Percentiles rank a stretch among this genome's conserved stretches.
Evolutionary conservation across 2,329 filamentous ascomycete genomes (phyloP).

Genomic region (Botrytis byssoidea): DNA sequence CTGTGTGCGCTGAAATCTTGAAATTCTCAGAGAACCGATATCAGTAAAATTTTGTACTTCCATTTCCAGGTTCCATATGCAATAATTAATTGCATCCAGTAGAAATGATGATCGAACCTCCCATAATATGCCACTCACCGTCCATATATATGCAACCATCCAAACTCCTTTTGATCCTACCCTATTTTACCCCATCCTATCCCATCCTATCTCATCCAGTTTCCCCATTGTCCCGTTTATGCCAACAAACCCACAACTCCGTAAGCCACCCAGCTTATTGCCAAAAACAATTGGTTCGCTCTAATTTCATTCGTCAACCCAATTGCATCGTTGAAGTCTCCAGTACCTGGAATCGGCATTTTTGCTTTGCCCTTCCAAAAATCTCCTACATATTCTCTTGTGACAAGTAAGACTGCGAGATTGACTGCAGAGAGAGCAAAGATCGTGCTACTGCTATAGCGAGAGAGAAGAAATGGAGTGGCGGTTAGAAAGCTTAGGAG

Average conservation of each 20-base stretch:
- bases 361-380: constrained; percentile 16
- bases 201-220: background rate
- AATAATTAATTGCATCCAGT: background rate
- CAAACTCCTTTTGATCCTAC: background rate
- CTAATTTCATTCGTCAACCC: constrained; percentile 10
- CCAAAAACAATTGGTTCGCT: background rate
- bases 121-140: background rate
- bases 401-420: background rate
- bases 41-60: background rate
- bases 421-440: background rate
- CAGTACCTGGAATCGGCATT: background rate
- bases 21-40: too few species aligned
- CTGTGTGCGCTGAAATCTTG: too few species aligned
- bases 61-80: too few species aligned
- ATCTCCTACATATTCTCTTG: constrained; percentile 12
- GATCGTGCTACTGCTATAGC: background rate
- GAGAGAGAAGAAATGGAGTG: background rate
- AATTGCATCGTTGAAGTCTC: constrained; percentile 12
- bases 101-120: background rate
- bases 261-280: background rate
- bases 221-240: background rate
- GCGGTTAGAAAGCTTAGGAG: background rate
- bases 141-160: background rate
- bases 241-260: constrained; percentile 1
- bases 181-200: background rate